Evolutionary conservation across 441 rosid genomes (phyloP).

Genomic region (Gossypium gossypioides): DNA sequence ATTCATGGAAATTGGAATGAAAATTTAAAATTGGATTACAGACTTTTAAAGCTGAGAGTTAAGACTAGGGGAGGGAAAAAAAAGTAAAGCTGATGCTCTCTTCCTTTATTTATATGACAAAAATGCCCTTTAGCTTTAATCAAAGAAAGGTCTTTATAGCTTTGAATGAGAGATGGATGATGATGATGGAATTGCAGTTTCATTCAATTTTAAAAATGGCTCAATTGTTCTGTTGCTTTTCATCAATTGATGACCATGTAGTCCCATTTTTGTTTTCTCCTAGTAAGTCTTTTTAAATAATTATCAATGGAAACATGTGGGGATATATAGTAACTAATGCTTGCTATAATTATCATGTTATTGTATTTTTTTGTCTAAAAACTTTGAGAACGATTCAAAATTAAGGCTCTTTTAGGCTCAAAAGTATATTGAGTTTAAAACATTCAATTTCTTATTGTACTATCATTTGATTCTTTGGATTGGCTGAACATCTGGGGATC

Average conservation of each 20-base stretch:
- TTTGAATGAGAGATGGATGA: not conserved
- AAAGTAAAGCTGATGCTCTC: slow-evolving; percentile 38
- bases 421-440: not conserved
- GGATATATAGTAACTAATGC: slow-evolving; percentile 10
- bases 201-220: slow-evolving; percentile 28
- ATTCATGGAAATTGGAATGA: too few species aligned
- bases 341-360: not conserved
- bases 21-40: slow-evolving; percentile 25
- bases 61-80: slow-evolving; percentile 18
- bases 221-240: slow-evolving; percentile 32
- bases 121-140: slow-evolving; percentile 50
- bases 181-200: slow-evolving; percentile 31
- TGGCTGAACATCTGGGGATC: not conserved
- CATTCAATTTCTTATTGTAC: not conserved
- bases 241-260: slow-evolving; percentile 15
- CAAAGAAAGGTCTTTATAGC: slow-evolving; percentile 16
- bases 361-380: not conserved
- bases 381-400: not conserved
- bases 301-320: not conserved
- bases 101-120: slow-evolving; percentile 25
- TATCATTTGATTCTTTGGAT: not conserved
- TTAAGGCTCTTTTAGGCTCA: not conserved
- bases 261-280: not conserved
- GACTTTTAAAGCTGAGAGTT: slow-evolving; percentile 34
- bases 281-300: too few species aligned